Evolutionary conservation across 805 yeast species (phyloP), one percentile per base, ranked within the genome.

Genomic region (Hanseniaspora thailandica): DNA sequence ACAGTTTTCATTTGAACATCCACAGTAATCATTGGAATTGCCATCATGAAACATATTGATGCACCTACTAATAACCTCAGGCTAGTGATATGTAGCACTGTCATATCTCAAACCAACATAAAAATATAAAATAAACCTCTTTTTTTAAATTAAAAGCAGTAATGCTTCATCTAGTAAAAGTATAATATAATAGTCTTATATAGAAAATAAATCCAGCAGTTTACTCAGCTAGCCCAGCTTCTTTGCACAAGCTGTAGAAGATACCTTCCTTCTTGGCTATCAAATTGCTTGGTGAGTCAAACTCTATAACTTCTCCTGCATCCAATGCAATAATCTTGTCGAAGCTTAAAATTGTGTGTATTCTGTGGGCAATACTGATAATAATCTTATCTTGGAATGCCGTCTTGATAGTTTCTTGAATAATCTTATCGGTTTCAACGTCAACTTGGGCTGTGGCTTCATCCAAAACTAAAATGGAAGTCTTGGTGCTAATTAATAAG

Each of bases 391-490:
- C 82, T 57, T 78, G 77, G 63, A 85, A 85, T 40, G 84, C 87
- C 1, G 74, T 68, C 67, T 93, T 75, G 49, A 85, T 85, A 1
- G 95, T 85, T 57, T 82, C 78, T 69, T 85, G 94, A 50, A 85
- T 74, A 53, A 84, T 76, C 57, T 78, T 70, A 66, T 85, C 95
- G 2, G 95, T 85, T 63, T 84, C 86, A 35, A 84, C 89, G 67
- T 85, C 95, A 49, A 85, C 93, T 5, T 90, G 88, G 4, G 95
- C 93, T 2, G 95, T 85, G 12, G 94, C 94, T 67, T 85, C 95
- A 66, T 85, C 95, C 61, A 85, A 68, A 8, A 85, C 80, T 57
- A 85, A 71, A 40, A 85, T 76, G 13, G 54, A 50, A 2, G 54
- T 50, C 56, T 80, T 77, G 6, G 80, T 71, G 36, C 78, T 75